These are phyloP conservation scores for Amphicarpaea edgeworthii DNA, from an alignment of 306 rosid genomes.

Conservation along the genomic window DNA sequence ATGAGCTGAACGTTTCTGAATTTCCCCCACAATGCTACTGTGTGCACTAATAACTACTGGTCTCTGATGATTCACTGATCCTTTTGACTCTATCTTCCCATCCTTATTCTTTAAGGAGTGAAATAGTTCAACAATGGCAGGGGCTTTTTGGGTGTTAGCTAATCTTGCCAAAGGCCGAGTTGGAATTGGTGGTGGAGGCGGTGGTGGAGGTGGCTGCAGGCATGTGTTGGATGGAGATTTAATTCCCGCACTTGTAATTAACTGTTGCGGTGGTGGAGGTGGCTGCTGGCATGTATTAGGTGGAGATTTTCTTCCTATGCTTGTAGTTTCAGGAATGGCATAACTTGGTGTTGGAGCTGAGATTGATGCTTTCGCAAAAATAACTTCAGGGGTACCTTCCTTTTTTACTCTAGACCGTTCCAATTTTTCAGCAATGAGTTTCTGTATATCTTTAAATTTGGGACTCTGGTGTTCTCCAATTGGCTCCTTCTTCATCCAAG, in stretches of 20 bases:
- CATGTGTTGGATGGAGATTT: slow-evolving; percentile 53
- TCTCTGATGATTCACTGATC: slow-evolving; percentile 53
- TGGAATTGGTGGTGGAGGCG: slow-evolving; percentile 65
- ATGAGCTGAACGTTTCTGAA: slow-evolving; percentile 94
- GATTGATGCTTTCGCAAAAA: slow-evolving; percentile 46
- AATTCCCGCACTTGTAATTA: slow-evolving; percentile 44
- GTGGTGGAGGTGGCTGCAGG: slow-evolving; percentile 61
- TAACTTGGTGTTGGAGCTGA: slow-evolving; percentile 43
- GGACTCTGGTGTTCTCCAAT: slow-evolving; percentile 63
- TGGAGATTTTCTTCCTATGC: slow-evolving; percentile 53
- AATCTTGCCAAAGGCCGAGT: slow-evolving; percentile 53
- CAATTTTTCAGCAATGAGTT: slow-evolving; percentile 80
- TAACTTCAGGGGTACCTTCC: slow-evolving; percentile 51
- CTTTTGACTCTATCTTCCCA: slow-evolving; percentile 57
- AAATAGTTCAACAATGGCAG: slow-evolving; percentile 60
- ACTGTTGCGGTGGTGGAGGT: slow-evolving; percentile 45
- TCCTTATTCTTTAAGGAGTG: slow-evolving; percentile 67
- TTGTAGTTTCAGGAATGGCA: slow-evolving; percentile 47
- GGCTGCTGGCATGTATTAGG: slow-evolving; percentile 46
- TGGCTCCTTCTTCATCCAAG: slow-evolving; percentile 56
- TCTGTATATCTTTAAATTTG: slow-evolving; percentile 74
- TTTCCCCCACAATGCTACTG: slow-evolving; percentile 92
- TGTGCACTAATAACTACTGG: slow-evolving; percentile 69
- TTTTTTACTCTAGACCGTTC: slow-evolving; percentile 60
- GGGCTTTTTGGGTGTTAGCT: slow-evolving; percentile 59